These are phyloP conservation scores for Neoboletus subvelutipes DNA, from an alignment of 768 basidiomycete species.

Conservation along the genomic window DNA sequence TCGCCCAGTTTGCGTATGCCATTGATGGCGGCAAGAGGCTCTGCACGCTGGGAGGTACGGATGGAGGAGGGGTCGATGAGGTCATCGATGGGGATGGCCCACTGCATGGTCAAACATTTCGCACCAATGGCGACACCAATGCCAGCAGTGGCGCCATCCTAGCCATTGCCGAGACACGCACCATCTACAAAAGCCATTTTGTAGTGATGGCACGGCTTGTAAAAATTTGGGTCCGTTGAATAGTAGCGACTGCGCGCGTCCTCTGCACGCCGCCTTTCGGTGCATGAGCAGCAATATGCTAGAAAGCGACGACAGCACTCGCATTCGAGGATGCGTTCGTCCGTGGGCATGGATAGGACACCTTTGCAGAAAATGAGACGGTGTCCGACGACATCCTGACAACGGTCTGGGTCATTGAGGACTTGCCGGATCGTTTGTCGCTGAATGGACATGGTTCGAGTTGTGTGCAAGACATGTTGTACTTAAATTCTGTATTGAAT, in stretches of 20 bases:
- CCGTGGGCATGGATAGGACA: neutral
- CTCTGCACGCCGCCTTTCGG: neutral
- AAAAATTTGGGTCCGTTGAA: neutral
- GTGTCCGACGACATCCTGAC: neutral
- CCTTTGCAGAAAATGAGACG: neutral
- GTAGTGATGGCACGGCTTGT: constrained; percentile 18
- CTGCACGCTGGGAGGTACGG: constrained; percentile 19
- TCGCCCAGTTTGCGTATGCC: neutral
- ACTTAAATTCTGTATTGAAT: no score
- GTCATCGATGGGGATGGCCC: constrained; percentile 22
- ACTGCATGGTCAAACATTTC: constrained; percentile 3
- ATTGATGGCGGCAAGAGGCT: constrained; percentile 2
- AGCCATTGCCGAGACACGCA: neutral
- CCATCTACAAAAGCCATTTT: neutral
- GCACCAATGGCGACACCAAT: constrained; percentile 26
- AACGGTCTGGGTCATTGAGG: neutral
- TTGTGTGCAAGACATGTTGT: neutral
- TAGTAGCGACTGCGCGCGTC: neutral
- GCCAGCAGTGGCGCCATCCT: constrained; percentile 25
- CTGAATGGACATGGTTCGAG: neutral
- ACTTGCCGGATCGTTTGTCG: neutral
- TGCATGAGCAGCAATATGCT: neutral
- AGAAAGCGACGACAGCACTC: neutral
- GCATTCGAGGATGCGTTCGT: constrained; percentile 3
- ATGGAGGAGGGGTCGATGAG: constrained; percentile 12